These are phyloP conservation scores for Akanthomyces uredinophilus DNA, from an alignment of 2,329 filamentous ascomycete genomes.

Conservation along the genomic window DNA sequence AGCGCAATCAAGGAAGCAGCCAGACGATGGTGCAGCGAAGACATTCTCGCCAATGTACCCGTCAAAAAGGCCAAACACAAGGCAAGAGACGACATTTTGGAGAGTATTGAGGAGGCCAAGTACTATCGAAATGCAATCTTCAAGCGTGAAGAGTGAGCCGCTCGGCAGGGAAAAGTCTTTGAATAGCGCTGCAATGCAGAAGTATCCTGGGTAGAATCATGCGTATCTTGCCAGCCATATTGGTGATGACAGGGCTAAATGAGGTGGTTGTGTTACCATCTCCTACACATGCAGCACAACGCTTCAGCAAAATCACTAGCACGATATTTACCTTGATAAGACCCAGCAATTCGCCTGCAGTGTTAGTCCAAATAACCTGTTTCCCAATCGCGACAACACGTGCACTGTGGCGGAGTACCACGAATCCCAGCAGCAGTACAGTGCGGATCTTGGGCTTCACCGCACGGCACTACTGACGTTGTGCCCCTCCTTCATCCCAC, in stretches of 20 bases:
- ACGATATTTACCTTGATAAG: background rate
- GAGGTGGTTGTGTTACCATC: background rate
- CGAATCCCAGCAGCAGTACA: background rate
- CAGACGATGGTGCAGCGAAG: slow-evolving; percentile 68
- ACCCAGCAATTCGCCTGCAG: background rate
- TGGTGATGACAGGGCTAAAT: background rate
- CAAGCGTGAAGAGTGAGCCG: slow-evolving; percentile 2
- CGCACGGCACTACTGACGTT: background rate
- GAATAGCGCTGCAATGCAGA: background rate
- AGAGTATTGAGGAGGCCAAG: slow-evolving; percentile 87
- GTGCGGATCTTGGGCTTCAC: slow-evolving; percentile 11
- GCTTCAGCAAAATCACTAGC: background rate
- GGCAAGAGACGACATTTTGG: slow-evolving; percentile 83
- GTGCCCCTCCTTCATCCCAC: slow-evolving; percentile 13
- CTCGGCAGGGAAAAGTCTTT: background rate
- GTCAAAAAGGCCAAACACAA: slow-evolving; percentile 64
- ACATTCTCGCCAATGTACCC: slow-evolving; percentile 35
- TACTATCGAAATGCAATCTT: slow-evolving; percentile 77
- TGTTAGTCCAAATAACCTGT: background rate
- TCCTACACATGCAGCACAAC: background rate
- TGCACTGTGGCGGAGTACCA: slow-evolving; percentile 12
- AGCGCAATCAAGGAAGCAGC: slow-evolving; percentile 89
- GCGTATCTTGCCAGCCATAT: background rate
- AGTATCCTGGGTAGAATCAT: background rate
- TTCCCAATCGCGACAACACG: background rate